Base-by-base conservation (phyloP, 1,284 basidiomycete species). In the Moesziomyces parantarcticus region DNA sequence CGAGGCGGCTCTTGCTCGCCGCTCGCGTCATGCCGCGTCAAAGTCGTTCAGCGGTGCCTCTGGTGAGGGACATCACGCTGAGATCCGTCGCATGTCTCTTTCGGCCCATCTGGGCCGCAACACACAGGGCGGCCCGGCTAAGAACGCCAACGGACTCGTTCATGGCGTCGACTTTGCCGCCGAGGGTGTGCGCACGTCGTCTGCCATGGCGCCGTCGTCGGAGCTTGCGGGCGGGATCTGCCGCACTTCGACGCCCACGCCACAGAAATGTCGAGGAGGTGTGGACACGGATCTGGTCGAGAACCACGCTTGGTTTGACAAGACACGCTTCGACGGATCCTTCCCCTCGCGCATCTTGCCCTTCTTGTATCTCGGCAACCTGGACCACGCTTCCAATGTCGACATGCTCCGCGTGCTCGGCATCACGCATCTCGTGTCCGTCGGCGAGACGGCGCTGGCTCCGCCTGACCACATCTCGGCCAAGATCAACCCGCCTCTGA, bases 341-440 rank as follows among this genome's bases (percentile, higher is more conserved):
- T 95, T 99, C 86, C 95, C 96, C 8, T 94, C 92, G 79, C 88
- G 94, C 32, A 94, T 99, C 71, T 85, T 97, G 64, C 93, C 93
- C 42, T 96, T 94, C 86, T 87, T 99, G 79, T 99, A 98, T 85
- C 89, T 99, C 47, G 95, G 96, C 55, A 97, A 97, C 84, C 83
- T 82, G 79, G 92, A 93, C 79, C 96, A 98, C 76, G 96, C 96
- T 0, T 88, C 91, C 46, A 99, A 99, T 83, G 94, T 91, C 44
- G 91, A 92, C 78, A 97, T 99, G 94, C 89, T 98, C 5, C 91
- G 93, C 76, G 91, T 93, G 3, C 88, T 99, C n/a, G 93, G 93
- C 44, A 97, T 99, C 79, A 96, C 94, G 1, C 95, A 98, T 81
- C 94, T 99, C 70, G 95, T 99, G 34, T 95, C 93, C 5, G 94